Evolutionary conservation across 2,329 filamentous ascomycete genomes (phyloP).

Genomic region (Westerdykella aurantiaca): DNA sequence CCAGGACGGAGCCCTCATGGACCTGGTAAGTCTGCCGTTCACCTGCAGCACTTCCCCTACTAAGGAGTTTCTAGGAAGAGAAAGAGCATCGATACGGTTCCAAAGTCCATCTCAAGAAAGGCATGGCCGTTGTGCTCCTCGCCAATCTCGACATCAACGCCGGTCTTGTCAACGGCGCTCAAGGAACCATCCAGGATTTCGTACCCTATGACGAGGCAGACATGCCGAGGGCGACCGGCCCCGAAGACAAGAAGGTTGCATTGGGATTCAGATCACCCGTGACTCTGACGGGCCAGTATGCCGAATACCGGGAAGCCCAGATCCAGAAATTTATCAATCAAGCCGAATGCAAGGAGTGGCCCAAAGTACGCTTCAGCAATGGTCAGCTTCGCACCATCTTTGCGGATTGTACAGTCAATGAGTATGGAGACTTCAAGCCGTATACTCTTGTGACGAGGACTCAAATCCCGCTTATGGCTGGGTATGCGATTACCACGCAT

Average conservation of each 20-base stretch:
- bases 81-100: constrained; percentile 45
- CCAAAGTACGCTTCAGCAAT: constrained; percentile 51
- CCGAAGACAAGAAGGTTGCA: constrained; percentile 1
- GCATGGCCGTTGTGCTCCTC: constrained; percentile 51
- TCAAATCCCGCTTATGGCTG: constrained; percentile 55
- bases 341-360: constrained; percentile 40
- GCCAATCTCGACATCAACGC: constrained; percentile 40
- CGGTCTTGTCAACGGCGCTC: constrained; percentile 33
- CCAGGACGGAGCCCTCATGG: constrained; percentile 23
- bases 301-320: constrained; percentile 32
- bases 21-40: constrained; percentile 18
- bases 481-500: constrained; percentile 60
- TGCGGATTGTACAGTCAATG: constrained; percentile 47
- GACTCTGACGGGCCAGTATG: constrained; percentile 36
- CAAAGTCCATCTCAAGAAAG: constrained; percentile 43
- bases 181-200: constrained; percentile 33
- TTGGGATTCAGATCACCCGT: constrained; percentile 2
- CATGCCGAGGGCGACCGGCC: constrained; percentile 21
- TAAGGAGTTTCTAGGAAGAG: not conserved
- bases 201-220: constrained; percentile 28
- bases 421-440: constrained; percentile 43
- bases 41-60: not conserved
- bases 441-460: constrained; percentile 51
- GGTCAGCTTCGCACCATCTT: constrained; percentile 43
- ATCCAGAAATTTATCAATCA: constrained; percentile 38